Conservation (phyloP, 2,329 filamentous ascomycete genomes). For the Phoma sp. region DNA sequence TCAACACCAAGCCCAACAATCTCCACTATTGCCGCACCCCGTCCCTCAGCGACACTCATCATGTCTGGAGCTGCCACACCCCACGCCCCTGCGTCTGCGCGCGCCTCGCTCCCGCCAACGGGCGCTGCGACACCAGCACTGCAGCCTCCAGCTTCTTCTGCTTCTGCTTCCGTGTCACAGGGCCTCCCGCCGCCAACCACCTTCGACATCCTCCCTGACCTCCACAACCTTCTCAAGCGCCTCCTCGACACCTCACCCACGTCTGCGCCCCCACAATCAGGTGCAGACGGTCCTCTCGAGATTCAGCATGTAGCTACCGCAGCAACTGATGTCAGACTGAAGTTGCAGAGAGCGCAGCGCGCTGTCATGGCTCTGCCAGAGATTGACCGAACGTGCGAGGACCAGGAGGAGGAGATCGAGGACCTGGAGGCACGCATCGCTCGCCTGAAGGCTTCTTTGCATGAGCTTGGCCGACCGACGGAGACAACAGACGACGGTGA, state of each 20-base stretch:
- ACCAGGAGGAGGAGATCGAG: slow-evolving; percentile 74
- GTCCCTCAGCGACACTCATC: slow-evolving; percentile 17
- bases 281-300: slow-evolving; percentile 54
- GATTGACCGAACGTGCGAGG: slow-evolving; percentile 67
- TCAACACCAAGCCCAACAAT: slow-evolving; percentile 25
- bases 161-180: slow-evolving; percentile 57
- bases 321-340: slow-evolving; percentile 79
- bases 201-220: slow-evolving; percentile 84
- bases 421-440: slow-evolving; percentile 69
- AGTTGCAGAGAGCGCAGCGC: slow-evolving; percentile 77
- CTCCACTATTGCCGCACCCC: slow-evolving; percentile 8
- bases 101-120: slow-evolving; percentile 42
- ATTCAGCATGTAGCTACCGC: slow-evolving; percentile 81
- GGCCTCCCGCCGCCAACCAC: slow-evolving; percentile 76
- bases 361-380: slow-evolving; percentile 72
- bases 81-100: slow-evolving; percentile 38
- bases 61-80: slow-evolving; percentile 46
- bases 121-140: slow-evolving; percentile 37
- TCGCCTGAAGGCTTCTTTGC: slow-evolving; percentile 59
- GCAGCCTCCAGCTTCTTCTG: slow-evolving; percentile 39
- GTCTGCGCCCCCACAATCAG: slow-evolving; percentile 32
- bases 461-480: slow-evolving; percentile 37
- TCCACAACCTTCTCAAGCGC: slow-evolving; percentile 77
- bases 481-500: slow-evolving; percentile 31
- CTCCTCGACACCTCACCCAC: slow-evolving; percentile 60